Conservation (phyloP, 805 yeast species). For the Debaryomyces tyrocola region DNA sequence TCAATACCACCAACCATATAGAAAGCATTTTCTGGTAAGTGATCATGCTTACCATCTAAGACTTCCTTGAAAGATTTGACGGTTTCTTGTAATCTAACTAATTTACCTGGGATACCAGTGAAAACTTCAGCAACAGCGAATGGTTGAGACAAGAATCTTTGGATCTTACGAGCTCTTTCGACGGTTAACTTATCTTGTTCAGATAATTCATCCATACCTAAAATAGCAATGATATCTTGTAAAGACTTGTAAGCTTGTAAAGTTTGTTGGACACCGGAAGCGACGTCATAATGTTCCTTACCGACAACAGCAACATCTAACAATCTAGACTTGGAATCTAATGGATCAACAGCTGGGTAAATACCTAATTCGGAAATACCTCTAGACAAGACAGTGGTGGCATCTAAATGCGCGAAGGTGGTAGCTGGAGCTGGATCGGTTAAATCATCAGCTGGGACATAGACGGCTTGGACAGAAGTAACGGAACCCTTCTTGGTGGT, state of each 20-base stretch:
- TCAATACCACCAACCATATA: conserved; percentile 99
- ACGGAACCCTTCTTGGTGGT: conserved; percentile 99
- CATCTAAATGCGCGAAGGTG: conserved; percentile 99
- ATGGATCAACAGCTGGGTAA: conserved; percentile 99
- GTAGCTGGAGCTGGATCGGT: conserved; percentile 99
- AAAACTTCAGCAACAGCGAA: conserved; percentile 99
- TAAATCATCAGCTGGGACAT: conserved; percentile 99
- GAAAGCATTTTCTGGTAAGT: conserved; percentile 99
- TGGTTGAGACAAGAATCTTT: conserved; percentile 99
- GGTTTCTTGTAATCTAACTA: conserved; percentile 96
- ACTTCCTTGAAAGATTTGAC: conserved; percentile 93
- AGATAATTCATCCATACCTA: conserved; percentile 99
- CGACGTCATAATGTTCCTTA: conserved; percentile 97
- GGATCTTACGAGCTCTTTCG: conserved; percentile 99
- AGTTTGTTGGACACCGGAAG: conserved; percentile 94
- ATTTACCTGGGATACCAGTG: conserved; percentile 99
- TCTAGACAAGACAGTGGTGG: conserved; percentile 99
- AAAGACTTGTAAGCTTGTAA: conserved; percentile 99
- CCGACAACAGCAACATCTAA: conserved; percentile 97
- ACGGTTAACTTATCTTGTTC: conserved; percentile 98
- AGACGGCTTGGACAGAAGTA: conserved; percentile 99
- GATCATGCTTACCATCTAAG: conserved; percentile 97
- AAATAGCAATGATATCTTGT: conserved; percentile 99
- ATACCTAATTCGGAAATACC: conserved; percentile 99
- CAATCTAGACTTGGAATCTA: conserved; percentile 98